Percentiles rank a stretch among this genome's conserved stretches.
These are phyloP conservation scores for Chrysopogon serrulatus DNA, from an alignment of 176 grass and related monocot genomes.

Conservation along the genomic window DNA sequence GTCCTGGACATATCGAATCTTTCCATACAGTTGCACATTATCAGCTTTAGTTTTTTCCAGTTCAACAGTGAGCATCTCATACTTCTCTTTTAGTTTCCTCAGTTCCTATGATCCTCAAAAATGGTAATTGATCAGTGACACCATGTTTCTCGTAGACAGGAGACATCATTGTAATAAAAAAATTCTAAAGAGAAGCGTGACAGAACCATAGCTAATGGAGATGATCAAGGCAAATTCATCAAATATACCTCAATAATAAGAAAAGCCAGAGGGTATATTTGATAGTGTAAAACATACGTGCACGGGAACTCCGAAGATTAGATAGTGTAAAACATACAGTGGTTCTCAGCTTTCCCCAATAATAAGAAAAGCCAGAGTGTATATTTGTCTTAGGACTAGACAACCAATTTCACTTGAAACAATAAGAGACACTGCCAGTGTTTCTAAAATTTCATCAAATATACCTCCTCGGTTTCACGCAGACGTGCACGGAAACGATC, in stretches of 20 bases:
- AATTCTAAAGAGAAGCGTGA: conserved; percentile 8
- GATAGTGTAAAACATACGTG: too few relatives aligned
- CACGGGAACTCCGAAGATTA: background rate
- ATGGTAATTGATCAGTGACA: conserved; percentile 6
- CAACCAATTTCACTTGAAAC: conserved; percentile 7
- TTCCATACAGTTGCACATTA: conserved; percentile 97
- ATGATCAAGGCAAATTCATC: conserved; percentile 21
- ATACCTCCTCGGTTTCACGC: conserved; percentile 95
- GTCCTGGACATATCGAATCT: conserved; percentile 95
- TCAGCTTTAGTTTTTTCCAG: conserved; percentile 97
- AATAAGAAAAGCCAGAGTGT: background rate
- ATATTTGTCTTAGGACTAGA: background rate
- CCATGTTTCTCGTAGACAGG: background rate
- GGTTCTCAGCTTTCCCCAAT: background rate
- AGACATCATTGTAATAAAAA: conserved; percentile 2
- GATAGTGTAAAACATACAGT: background rate
- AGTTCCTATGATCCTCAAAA: conserved; percentile 62
- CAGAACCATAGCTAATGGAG: background rate
- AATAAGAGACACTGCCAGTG: background rate
- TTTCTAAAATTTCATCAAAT: conserved; percentile 8
- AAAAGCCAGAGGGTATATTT: too few relatives aligned
- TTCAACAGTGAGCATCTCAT: conserved; percentile 82
- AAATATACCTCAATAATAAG: too few relatives aligned
- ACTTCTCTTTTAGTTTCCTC: conserved; percentile 90
- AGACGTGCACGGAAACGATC: conserved; percentile 88